Conservation (phyloP, 2,329 filamentous ascomycete genomes). For the Trichoderma semiorbis region DNA sequence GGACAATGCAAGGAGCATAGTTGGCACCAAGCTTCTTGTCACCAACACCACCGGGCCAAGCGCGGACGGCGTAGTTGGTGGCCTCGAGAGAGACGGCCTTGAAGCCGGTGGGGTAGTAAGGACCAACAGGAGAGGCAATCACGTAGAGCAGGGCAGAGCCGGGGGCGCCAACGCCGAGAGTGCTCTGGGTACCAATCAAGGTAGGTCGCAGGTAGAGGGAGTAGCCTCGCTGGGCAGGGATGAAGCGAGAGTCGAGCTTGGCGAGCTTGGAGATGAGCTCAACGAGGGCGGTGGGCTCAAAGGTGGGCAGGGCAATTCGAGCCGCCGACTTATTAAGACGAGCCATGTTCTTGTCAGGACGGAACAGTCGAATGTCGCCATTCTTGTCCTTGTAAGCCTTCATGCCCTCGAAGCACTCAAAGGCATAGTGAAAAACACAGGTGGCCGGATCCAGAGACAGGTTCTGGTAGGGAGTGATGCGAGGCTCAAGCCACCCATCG, state of each 20-base stretch:
- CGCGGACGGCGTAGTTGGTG: constrained; percentile 92
- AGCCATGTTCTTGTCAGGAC: constrained; percentile 94
- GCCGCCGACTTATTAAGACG: constrained; percentile 87
- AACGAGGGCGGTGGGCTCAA: constrained; percentile 70
- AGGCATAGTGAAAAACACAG: constrained; percentile 98
- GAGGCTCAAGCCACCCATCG: constrained; percentile 77
- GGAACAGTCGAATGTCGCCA: constrained; percentile 80
- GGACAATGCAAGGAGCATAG: constrained; percentile 98
- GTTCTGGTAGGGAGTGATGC: constrained; percentile 93
- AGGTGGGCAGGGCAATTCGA: constrained; percentile 88
- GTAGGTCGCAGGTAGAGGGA: constrained; percentile 94
- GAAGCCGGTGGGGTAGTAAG: constrained; percentile 98
- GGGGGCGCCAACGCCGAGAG: constrained; percentile 87
- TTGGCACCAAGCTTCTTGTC: constrained; percentile 99
- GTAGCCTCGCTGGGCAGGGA: constrained; percentile 82
- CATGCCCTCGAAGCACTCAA: constrained; percentile 98
- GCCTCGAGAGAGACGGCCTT: constrained; percentile 95
- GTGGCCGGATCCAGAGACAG: constrained; percentile 93
- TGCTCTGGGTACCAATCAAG: constrained; percentile 95
- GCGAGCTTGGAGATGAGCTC: constrained; percentile 78
- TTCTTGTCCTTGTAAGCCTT: constrained; percentile 92
- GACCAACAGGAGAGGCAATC: constrained; percentile 93
- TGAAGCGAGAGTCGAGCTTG: constrained; percentile 81
- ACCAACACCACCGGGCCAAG: constrained; percentile 95
- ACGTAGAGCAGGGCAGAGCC: constrained; percentile 89